These are phyloP conservation scores for Clavaria fumosa DNA, from an alignment of 768 basidiomycete genomes.

Conservation along the genomic window DNA sequence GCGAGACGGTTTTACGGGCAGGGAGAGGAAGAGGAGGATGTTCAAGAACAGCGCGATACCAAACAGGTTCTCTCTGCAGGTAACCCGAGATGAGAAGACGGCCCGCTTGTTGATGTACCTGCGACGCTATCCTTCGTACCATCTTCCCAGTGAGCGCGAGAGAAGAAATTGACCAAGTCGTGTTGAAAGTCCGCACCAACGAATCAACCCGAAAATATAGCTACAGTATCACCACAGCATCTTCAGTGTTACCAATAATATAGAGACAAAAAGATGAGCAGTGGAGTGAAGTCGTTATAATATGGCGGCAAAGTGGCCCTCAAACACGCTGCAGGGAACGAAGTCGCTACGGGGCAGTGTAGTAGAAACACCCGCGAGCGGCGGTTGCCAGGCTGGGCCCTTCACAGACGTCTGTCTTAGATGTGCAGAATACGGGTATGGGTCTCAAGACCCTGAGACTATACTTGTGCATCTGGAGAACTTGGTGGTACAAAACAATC, in stretches of 20 bases:
- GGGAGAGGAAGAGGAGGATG: slow-evolving; percentile 84
- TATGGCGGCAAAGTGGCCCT: no score
- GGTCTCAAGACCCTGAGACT: no score
- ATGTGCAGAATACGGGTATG: no score
- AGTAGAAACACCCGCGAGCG: no score
- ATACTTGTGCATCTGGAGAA: no score
- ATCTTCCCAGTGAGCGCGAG: slow-evolving; percentile 22
- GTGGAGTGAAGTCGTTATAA: no score
- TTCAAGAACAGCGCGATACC: slow-evolving; percentile 75
- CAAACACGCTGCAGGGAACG: no score
- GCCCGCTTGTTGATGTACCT: slow-evolving; percentile 79
- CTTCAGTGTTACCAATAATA: neutral
- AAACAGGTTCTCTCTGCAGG: slow-evolving; percentile 52
- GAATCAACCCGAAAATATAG: neutral
- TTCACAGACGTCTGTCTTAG: no score
- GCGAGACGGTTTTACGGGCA: slow-evolving; percentile 47
- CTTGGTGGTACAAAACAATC: no score
- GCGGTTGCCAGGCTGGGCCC: no score
- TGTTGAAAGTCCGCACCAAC: neutral
- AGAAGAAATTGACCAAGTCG: neutral
- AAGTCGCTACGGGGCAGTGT: no score
- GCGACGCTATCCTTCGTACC: slow-evolving; percentile 69
- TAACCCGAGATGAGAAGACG: slow-evolving; percentile 58
- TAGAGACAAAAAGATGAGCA: no score
- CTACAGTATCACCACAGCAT: neutral